A percentile compares a stretch with the other conserved stretches of the same genome.
These are phyloP conservation scores for Mycena galopus DNA, from an alignment of 768 basidiomycete genomes.

Conservation along the genomic window DNA sequence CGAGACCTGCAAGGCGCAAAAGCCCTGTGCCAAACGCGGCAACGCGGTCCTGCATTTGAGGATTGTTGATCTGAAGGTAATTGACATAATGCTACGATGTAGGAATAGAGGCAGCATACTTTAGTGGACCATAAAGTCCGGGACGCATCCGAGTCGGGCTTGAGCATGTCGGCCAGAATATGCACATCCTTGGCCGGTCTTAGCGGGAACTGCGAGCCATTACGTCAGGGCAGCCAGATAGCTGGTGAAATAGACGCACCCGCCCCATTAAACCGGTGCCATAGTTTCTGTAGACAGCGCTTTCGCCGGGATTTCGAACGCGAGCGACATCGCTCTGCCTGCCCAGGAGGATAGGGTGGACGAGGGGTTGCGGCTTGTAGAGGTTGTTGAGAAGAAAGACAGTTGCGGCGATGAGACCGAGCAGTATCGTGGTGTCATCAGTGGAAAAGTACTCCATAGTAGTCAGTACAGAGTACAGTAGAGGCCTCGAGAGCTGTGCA, in stretches of 20 bases:
- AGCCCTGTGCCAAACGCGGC: constrained; percentile 82
- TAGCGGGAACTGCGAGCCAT: constrained; percentile 71
- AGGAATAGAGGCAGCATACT: constrained; percentile 52
- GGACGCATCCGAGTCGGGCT: constrained; percentile 72
- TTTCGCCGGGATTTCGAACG: constrained; percentile 85
- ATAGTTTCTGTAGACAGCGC: constrained; percentile 93
- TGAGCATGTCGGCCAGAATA: constrained; percentile 75
- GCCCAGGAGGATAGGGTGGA: constrained; percentile 94
- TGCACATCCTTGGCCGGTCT: constrained; percentile 80
- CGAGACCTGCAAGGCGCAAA: constrained; percentile 65
- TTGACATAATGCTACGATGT: constrained; percentile 15
- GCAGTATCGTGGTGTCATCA: constrained; percentile 84
- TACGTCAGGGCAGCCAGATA: constrained; percentile 20
- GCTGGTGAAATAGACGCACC: constrained; percentile 56
- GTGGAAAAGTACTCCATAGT: constrained; percentile 68
- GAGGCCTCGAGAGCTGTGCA: no score
- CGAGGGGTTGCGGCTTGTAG: constrained; percentile 86
- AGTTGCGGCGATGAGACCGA: constrained; percentile 81
- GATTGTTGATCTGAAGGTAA: constrained; percentile 77
- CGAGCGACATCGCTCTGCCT: constrained; percentile 91
- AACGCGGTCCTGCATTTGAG: constrained; percentile 76
- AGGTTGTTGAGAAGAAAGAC: constrained; percentile 83
- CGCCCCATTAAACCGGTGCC: constrained; percentile 86
- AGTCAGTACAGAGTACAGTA: constrained; percentile 4
- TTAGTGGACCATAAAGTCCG: constrained; percentile 86